Conservation (phyloP, 257 asterid genomes). For the Nicotiana knightiana region DNA sequence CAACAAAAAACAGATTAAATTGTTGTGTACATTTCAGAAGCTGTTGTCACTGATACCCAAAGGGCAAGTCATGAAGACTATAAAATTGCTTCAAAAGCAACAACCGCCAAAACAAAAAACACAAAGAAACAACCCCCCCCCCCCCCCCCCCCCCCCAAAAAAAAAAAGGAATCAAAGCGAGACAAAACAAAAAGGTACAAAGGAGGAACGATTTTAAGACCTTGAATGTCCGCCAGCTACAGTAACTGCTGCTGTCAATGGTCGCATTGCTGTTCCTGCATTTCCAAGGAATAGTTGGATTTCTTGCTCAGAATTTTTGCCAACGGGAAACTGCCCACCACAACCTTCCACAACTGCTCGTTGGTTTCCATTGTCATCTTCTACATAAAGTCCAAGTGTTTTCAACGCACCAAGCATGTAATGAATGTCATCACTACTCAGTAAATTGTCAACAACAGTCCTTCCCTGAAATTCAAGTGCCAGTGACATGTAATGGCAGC, state of each 20-base stretch:
- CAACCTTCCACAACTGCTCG: constrained; percentile 82
- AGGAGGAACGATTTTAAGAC: constrained; percentile 27
- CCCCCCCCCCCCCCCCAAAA: neutral
- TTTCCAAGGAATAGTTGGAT: constrained; percentile 92
- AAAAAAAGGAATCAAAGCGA: neutral
- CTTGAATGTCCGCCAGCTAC: constrained; percentile 92
- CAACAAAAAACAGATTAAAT: neutral
- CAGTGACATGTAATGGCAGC: constrained; percentile 6
- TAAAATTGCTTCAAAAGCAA: neutral
- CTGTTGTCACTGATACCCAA: neutral
- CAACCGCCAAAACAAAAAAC: neutral
- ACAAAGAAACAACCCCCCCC: neutral
- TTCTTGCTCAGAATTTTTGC: constrained; percentile 67
- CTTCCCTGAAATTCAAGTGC: constrained; percentile 56
- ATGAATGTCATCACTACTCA: constrained; percentile 86
- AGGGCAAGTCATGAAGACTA: neutral
- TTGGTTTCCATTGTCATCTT: constrained; percentile 62
- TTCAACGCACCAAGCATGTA: constrained; percentile 91
- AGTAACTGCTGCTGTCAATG: constrained; percentile 91
- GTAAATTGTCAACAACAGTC: constrained; percentile 84
- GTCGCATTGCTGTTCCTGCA: constrained; percentile 99
- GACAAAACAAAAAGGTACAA: constrained; percentile 1
- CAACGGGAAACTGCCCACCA: constrained; percentile 80
- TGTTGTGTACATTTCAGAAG: neutral
- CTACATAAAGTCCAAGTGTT: constrained; percentile 81